Evolutionary conservation across 768 basidiomycete species (phyloP), one percentile per base, ranked within the genome.

Genomic region (Chalciporus sphaerocephalus): DNA sequence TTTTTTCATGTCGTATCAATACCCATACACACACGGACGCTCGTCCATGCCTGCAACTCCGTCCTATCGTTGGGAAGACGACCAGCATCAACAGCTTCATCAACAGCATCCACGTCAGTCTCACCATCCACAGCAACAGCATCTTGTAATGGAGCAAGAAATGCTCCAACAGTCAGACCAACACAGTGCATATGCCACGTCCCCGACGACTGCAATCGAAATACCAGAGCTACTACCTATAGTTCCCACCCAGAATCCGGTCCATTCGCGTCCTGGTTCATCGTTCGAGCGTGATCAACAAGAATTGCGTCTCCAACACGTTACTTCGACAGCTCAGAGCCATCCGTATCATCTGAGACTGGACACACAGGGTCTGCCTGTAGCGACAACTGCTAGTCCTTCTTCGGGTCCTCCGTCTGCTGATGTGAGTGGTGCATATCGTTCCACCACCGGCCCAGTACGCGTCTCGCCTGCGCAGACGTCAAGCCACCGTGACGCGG

Each of bases 1-100:
- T 53, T 59, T 59, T 52, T 53, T 60, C 64, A 78, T 77, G 76
- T 76, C 77, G 59, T 76, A 72, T 65, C 69, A 71, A 51, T 72
- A 60, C 53, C 71, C 73, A 53, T 73, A 69, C 65, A 60, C 68
- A 53, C 66, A 64, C 57, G 75, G 75, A 61, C 67, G 70, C 58
- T 69, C 69, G 60, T 74, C 76, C 22, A 68, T 67, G 54, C 72
- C 78, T 37, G 60, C 75, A 21, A 76, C 76, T 11, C 76, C 78
- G 37, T 53, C 52, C 44, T 72, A 59, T 63, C 69, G 69, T 46
- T 69, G 69, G 68, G 67, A 69, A 69, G 72, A 70, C 65, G 69
- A 57, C 69, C 22, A 64, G 13, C 40, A 45, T 21, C 49, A 48
- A 20, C 63, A 61, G 16, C 66, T 64, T 12, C 52, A 56, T 12